Percentiles rank a stretch among this genome's conserved stretches.
These are phyloP conservation scores for Arabidopsis lyrata DNA, from an alignment of 441 rosid species.

Conservation along the genomic window DNA sequence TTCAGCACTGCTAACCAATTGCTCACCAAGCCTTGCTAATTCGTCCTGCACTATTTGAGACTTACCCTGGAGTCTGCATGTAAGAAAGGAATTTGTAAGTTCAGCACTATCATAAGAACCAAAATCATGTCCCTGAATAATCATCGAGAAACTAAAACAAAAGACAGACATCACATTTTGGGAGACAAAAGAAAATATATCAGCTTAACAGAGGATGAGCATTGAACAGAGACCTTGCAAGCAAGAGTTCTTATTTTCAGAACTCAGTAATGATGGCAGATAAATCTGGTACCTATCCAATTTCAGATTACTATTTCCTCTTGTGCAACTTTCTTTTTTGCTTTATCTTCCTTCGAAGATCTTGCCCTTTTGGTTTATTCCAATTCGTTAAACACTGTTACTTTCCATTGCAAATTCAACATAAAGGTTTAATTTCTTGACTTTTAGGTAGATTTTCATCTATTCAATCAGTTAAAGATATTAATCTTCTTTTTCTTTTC, in stretches of 20 bases:
- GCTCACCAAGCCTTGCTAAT: slow-evolving; percentile 75
- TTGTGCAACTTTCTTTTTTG: slow-evolving; percentile 1
- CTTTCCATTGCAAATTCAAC: background rate
- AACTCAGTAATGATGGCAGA: slow-evolving; percentile 1
- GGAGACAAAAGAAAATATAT: slow-evolving; percentile 33
- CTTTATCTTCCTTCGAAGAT: slow-evolving; percentile 12
- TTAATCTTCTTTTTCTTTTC: slow-evolving; percentile 1
- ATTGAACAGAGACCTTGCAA: slow-evolving; percentile 22
- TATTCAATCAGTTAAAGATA: background rate
- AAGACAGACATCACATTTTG: slow-evolving; percentile 15
- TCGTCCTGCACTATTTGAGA: slow-evolving; percentile 78
- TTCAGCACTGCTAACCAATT: slow-evolving; percentile 71
- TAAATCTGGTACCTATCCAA: background rate
- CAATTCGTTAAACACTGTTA: slow-evolving; percentile 1
- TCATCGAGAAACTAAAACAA: slow-evolving; percentile 35
- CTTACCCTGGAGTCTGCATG: slow-evolving; percentile 73
- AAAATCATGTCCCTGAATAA: slow-evolving; percentile 18
- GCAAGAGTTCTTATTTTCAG: slow-evolving; percentile 4
- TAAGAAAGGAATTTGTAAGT: slow-evolving; percentile 23
- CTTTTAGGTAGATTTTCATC: background rate
- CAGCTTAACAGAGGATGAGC: slow-evolving; percentile 11
- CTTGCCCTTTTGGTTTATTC: background rate
- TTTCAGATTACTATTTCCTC: slow-evolving; percentile 4
- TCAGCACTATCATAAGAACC: slow-evolving; percentile 19
- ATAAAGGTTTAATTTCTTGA: background rate